These are phyloP conservation scores for Nicotiana obtusifolia DNA, from an alignment of 257 asterid species.

Conservation along the genomic window DNA sequence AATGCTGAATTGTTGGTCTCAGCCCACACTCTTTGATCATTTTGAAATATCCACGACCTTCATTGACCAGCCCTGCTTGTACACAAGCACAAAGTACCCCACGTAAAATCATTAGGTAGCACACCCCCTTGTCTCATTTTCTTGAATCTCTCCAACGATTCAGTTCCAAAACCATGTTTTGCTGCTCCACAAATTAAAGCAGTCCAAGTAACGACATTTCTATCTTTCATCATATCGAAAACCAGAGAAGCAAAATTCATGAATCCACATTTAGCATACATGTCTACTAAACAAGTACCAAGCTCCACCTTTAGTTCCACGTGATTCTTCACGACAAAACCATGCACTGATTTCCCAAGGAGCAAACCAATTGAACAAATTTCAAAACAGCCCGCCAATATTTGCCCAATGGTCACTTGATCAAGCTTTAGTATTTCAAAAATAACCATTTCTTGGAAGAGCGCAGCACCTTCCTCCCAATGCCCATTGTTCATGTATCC, in stretches of 20 bases:
- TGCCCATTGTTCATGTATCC: constrained; percentile 37
- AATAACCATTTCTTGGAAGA: constrained; percentile 37
- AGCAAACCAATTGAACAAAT: constrained; percentile 47
- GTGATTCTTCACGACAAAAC: constrained; percentile 35
- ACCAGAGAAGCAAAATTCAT: constrained; percentile 37
- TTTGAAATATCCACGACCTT: constrained; percentile 51
- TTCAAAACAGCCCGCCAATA: constrained; percentile 15
- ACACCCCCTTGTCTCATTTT: constrained; percentile 41
- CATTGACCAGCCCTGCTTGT: constrained; percentile 50
- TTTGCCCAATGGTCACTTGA: constrained; percentile 33
- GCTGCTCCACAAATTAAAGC: constrained; percentile 58
- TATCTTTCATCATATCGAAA: constrained; percentile 30
- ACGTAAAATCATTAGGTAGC: constrained; percentile 50
- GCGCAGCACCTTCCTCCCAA: constrained; percentile 30
- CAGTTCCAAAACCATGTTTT: constrained; percentile 38
- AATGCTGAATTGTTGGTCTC: constrained; percentile 55
- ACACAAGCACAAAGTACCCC: constrained; percentile 61
- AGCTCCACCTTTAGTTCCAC: constrained; percentile 45
- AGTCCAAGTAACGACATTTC: constrained; percentile 55
- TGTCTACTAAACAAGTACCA: constrained; percentile 51
- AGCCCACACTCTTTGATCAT: constrained; percentile 38
- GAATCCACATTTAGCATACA: constrained; percentile 59
- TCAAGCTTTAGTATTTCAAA: constrained; percentile 31
- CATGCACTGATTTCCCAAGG: constrained; percentile 48
- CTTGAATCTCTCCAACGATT: constrained; percentile 39